These are phyloP conservation scores for Pythium periplocum DNA, from an alignment of 352 stramenopile genomes.

Conservation along the genomic window DNA sequence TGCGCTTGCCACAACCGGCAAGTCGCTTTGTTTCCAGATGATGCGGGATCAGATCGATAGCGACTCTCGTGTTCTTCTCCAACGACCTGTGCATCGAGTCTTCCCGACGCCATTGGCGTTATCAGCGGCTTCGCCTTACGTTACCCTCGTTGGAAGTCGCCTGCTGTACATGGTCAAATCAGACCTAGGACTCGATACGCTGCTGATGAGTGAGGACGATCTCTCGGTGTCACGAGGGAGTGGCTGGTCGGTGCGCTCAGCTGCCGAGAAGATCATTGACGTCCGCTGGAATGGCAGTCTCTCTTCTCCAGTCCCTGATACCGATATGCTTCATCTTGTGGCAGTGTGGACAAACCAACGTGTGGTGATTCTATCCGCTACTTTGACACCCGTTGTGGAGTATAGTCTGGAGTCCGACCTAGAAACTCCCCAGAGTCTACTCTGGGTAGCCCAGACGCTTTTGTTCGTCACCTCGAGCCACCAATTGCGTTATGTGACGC, in stretches of 20 bases:
- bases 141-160: constrained; percentile 24
- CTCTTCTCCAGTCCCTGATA: constrained; percentile 1
- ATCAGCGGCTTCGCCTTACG: constrained; percentile 21
- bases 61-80: constrained; percentile 25
- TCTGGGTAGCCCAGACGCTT: constrained; percentile 71
- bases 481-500: constrained; percentile 54
- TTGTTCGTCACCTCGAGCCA: constrained; percentile 41
- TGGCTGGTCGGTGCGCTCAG: constrained; percentile 25
- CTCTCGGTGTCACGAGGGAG: constrained; percentile 22
- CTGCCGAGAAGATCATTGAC: constrained; percentile 41
- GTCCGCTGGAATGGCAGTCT: constrained; percentile 41
- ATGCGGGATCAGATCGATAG: constrained; percentile 33
- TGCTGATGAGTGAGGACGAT: constrained; percentile 50
- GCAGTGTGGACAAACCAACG: constrained; percentile 52
- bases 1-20: constrained; percentile 44
- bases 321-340: constrained; percentile 16
- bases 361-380: constrained; percentile 44
- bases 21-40: constrained; percentile 42
- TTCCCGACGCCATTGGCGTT: constrained; percentile 51
- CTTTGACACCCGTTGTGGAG: neutral
- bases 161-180: constrained; percentile 38
- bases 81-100: constrained; percentile 33
- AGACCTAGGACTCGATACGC: constrained; percentile 10
- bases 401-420: constrained; percentile 37
- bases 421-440: constrained; percentile 32